These are phyloP conservation scores for Vicia sativa DNA, from an alignment of 306 rosid species.

Conservation along the genomic window DNA sequence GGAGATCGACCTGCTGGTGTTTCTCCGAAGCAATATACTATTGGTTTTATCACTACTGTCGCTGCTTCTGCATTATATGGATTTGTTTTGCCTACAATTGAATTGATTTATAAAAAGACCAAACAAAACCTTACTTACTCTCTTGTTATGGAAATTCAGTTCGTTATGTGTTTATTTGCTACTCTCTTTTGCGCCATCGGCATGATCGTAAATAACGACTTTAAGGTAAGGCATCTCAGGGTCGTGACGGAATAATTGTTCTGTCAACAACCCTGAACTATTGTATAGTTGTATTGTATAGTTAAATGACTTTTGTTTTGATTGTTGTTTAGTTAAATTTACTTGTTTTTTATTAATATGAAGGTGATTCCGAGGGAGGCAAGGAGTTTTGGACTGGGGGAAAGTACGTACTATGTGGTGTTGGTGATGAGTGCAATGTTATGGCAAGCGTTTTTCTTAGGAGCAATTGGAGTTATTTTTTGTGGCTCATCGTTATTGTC, in stretches of 20 bases:
- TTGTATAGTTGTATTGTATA: too few relatives aligned
- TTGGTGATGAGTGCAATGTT: constrained; percentile 51
- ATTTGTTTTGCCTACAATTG: constrained; percentile 70
- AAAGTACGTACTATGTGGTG: constrained; percentile 53
- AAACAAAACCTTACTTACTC: constrained; percentile 62
- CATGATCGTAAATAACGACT: constrained; percentile 73
- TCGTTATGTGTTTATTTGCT: constrained; percentile 60
- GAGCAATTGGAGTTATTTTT: constrained; percentile 72
- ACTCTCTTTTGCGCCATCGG: constrained; percentile 65
- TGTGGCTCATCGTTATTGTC: constrained; percentile 71
- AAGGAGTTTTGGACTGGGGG: constrained; percentile 51
- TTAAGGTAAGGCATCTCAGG: constrained; percentile 47
- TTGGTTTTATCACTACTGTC: constrained; percentile 63
- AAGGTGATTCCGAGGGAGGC: constrained; percentile 83
- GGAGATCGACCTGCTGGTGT: constrained; percentile 75
- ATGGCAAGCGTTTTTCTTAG: constrained; percentile 79
- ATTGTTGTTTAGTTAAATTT: not conserved
- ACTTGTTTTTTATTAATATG: not conserved
- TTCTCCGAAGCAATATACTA: constrained; percentile 48
- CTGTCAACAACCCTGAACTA: too few relatives aligned
- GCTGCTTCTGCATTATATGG: constrained; percentile 71
- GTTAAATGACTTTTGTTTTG: not conserved
- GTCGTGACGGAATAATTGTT: too few relatives aligned
- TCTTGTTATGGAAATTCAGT: constrained; percentile 77
- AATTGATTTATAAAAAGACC: constrained; percentile 57